These are phyloP conservation scores for Otatea glauca DNA, from an alignment of 176 grass and related monocot genomes.

Conservation along the genomic window DNA sequence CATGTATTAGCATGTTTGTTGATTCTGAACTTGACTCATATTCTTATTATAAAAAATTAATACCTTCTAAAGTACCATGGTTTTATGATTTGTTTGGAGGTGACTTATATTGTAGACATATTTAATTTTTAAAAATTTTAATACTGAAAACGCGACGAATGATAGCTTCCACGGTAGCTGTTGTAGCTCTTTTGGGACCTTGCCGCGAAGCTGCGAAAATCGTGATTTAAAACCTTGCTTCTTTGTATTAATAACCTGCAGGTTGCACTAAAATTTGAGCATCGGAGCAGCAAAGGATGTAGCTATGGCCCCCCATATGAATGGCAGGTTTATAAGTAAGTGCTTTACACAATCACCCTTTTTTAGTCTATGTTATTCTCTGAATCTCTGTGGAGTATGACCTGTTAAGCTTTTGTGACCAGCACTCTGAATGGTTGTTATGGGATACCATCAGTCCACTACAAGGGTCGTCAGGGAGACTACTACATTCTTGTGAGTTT, in stretches of 20 bases:
- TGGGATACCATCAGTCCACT: constrained; percentile 85
- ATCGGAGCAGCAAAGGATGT: constrained; percentile 83
- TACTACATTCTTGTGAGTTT: constrained; percentile 76
- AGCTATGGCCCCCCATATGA: constrained; percentile 82
- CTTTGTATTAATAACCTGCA: constrained; percentile 37
- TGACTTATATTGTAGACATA: too few species aligned
- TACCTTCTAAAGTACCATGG: too few species aligned
- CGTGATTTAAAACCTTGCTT: too few species aligned
- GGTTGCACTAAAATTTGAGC: constrained; percentile 94
- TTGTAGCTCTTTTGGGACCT: too few species aligned
- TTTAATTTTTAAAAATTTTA: too few species aligned
- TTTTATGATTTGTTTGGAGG: too few species aligned
- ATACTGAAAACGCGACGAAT: too few species aligned
- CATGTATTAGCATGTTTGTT: too few species aligned
- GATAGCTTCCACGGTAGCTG: too few species aligned
- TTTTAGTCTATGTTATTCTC: constrained; percentile 7
- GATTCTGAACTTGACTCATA: too few species aligned
- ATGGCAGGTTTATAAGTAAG: constrained; percentile 91
- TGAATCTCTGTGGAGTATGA: constrained; percentile 37
- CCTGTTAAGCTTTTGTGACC: constrained; percentile 37
- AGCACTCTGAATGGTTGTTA: constrained; percentile 83
- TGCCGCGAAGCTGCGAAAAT: too few species aligned
- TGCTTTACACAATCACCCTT: constrained; percentile 14
- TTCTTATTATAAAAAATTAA: too few species aligned
- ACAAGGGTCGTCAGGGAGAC: constrained; percentile 84